Base-by-base conservation (phyloP, 192 early-diverging fungal genomes). In the Linnemannia schmuckeri region DNA sequence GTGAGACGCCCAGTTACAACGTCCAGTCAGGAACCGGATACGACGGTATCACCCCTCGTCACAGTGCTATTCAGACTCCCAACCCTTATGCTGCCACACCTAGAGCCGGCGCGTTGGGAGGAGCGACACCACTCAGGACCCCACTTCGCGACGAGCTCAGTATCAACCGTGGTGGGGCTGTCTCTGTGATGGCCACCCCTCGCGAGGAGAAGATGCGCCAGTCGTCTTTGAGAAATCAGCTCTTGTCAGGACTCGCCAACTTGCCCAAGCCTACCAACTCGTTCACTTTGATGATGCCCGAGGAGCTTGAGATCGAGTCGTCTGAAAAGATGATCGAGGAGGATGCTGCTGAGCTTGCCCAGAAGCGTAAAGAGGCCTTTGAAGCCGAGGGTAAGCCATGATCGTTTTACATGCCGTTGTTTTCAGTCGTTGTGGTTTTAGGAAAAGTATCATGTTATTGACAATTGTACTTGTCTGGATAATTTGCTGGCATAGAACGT, bases 221-320 rank as follows among this genome's bases (percentile, higher is more conserved):
- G 75, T 79, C 80, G 30, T 87, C 92, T 17, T 80, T 96, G 37
- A 94, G 94, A 22, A 93, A 96, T 79, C 94, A 95, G 72, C 91
- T 99, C 15, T 82, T 92, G 38, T 91, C 90, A 70, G 91, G 94
- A 44, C 94, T 98, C 35, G 90, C 90, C 6, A 75, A 88, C 37
- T 88, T 99, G 22, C 98, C 98, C 2, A 90, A 92, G 76, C 98
- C 98, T 55, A 95, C 95, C 66, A 99, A 98, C 85, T 96, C 98
- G 78, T 97, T 98, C 88, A 96, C 97, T 75, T 93, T 99, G 75
- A 94, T 96, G 17, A 86, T 98, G 71, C 98, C 97, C 2, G 95
- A 96, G 42, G 83, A 90, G 30, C 80, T 75, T 17, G 88, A 91
- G 10, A 85, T 85, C n/a, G 89, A 82, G n/a, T 81, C 18, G 76